phyloP scores from a whole-genome alignment of 257 asterid genomes.

The Scutellaria galericulata region DNA sequence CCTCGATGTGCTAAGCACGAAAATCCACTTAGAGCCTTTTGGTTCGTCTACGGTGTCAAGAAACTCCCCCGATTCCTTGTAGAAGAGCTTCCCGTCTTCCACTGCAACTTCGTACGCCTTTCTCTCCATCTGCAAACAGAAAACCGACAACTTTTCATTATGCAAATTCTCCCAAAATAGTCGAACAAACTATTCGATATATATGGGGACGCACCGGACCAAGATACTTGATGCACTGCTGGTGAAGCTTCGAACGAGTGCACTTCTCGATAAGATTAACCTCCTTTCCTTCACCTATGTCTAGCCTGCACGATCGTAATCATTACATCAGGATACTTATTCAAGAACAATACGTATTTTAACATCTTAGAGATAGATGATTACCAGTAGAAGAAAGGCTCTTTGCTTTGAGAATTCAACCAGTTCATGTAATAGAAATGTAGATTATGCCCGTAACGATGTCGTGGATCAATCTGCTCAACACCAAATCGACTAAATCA shows the following conservation, averaged over 20 bases:
- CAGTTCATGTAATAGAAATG: constrained; percentile 85
- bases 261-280: constrained; percentile 76
- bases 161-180: neutral
- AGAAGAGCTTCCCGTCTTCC: constrained; percentile 71
- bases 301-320: constrained; percentile 62
- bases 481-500: constrained; percentile 32
- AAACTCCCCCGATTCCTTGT: constrained; percentile 62
- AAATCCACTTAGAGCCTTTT: constrained; percentile 85
- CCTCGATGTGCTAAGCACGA: constrained; percentile 86
- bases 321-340: constrained; percentile 22
- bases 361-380: constrained; percentile 20
- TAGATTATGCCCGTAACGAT: constrained; percentile 94
- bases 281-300: constrained; percentile 93
- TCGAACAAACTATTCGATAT: neutral
- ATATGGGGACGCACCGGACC: constrained; percentile 67
- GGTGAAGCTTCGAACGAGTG: constrained; percentile 87
- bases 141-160: constrained; percentile 10
- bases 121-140: constrained; percentile 72
- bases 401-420: constrained; percentile 86
- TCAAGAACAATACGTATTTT: no score
- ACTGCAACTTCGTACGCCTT: constrained; percentile 75
- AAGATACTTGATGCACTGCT: constrained; percentile 94
- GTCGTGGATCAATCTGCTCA: constrained; percentile 91
- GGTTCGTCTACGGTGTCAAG: constrained; percentile 67
- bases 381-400: constrained; percentile 97